Base-by-base conservation (phyloP, 805 yeast genomes). In the Hanseniaspora lindneri region DNA sequence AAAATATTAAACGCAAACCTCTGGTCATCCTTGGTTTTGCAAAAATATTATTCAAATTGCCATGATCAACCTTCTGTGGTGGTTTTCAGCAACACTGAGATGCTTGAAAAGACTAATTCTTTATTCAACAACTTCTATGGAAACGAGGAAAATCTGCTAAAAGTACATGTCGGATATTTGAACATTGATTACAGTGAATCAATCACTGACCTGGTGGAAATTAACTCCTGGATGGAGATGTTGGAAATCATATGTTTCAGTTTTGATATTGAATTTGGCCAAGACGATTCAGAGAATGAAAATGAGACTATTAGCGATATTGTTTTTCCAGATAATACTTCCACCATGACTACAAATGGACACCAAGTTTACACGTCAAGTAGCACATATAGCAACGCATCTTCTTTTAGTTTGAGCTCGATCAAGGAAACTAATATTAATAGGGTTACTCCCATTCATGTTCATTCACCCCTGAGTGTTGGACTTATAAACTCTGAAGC, bases 111-210 rank as follows among this genome's bases (percentile, higher is more conserved):
- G 4, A 8, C 9, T 1, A 39, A 39, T n/a, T 39, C 39, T 17
- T 34, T 47, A 17, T 47, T 36, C 8, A 24, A 30, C 14, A 16
- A 35, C 10, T 48, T 23, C 20, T 41, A 41, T 24, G 19, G 47
- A 7, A 11, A 21, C 2, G 7, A 16, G 6, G 42, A 36, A 16
- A 35, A 36, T 10, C 11, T 41, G 3, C n/a, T 41, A 25, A 64
- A 62, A 41, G 49, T 63, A 6, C 62, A 60, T 49, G 56, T 64
- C 1, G 68, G 68, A 1, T 64, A 55, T 41, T 50, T 60, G 32
- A 61, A 64, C 49, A 54, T 54, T 11, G 66, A 60, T 47, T 59
- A 62, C 37, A 57, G 59, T 44, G 62, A 63, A 9, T 44, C 48
- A 21, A 54, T 62, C 0, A 49, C 53, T 17, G 66, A 64, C 46